Conservation (phyloP, 768 basidiomycete species). For the Suillus tomentosus region DNA sequence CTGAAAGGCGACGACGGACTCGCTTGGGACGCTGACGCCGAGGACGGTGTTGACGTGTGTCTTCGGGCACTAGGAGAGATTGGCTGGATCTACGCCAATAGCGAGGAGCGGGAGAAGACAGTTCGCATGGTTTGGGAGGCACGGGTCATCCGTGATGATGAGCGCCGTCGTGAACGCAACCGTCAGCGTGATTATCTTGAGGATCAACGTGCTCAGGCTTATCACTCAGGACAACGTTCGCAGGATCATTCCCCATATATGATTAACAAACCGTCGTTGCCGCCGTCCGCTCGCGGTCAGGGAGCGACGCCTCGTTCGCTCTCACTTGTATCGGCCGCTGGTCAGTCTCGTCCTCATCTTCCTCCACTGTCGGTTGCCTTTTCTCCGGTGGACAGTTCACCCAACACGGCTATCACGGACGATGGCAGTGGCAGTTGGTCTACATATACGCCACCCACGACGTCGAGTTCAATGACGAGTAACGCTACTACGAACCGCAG, state of each 20-base stretch:
- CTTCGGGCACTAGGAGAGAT: constrained; percentile 77
- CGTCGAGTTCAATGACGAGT: constrained; percentile 49
- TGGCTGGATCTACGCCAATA: constrained; percentile 79
- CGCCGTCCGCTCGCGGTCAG: constrained; percentile 12
- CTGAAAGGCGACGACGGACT: constrained; percentile 18
- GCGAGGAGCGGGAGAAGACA: constrained; percentile 68
- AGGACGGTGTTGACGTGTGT: constrained; percentile 49
- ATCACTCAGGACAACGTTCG: constrained; percentile 27
- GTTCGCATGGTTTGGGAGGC: constrained; percentile 52
- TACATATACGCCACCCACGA: constrained; percentile 63
- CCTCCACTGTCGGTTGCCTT: constrained; percentile 45
- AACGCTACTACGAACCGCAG: constrained; percentile 46
- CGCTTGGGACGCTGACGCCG: constrained; percentile 32
- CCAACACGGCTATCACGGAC: constrained; percentile 52
- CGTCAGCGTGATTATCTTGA: constrained; percentile 15
- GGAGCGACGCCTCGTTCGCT: constrained; percentile 22
- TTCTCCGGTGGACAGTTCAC: constrained; percentile 52
- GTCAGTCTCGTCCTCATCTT: constrained; percentile 47
- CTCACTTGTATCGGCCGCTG: constrained; percentile 35
- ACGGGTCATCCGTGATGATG: constrained; percentile 35
- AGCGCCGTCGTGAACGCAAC: constrained; percentile 27
- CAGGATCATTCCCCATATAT: constrained; percentile 32
- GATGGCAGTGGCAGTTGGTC: constrained; percentile 58
- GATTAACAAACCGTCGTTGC: constrained; percentile 23
- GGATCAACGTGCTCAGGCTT: constrained; percentile 21